Percentiles rank a stretch among this genome's conserved stretches.
Evolutionary conservation across 768 basidiomycete genomes (phyloP).

Genomic region (Boletus patriciae): DNA sequence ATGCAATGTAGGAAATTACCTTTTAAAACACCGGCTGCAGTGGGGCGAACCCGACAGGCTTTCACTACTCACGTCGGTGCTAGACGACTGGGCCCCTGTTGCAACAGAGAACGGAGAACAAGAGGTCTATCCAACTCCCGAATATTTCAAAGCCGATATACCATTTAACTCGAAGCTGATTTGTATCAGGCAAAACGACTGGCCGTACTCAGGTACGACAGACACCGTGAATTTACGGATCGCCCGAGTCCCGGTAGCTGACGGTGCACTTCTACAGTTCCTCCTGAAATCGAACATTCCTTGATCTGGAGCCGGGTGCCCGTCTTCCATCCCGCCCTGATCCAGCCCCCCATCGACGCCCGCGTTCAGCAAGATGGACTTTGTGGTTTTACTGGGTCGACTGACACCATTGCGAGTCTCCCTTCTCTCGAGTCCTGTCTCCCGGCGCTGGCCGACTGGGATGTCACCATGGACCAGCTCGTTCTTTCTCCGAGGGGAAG

Average conservation of each 20-base stretch:
- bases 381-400: conserved; percentile 75
- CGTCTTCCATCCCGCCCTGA: conserved; percentile 60
- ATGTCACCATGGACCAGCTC: conserved; percentile 60
- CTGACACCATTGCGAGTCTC: conserved; percentile 56
- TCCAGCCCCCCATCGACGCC: conserved; percentile 49
- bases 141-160: conserved; percentile 67
- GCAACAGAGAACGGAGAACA: neutral
- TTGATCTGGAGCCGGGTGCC: conserved; percentile 79
- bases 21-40: conserved; percentile 64
- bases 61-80: conserved; percentile 55
- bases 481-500: conserved; percentile 52
- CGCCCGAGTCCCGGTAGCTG: neutral
- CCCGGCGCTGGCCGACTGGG: conserved; percentile 69
- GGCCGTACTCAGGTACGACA: conserved; percentile 78
- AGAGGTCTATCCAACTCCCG: conserved; percentile 29
- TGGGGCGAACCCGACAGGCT: conserved; percentile 73
- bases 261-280: conserved; percentile 43
- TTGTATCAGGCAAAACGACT: conserved; percentile 79
- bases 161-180: conserved; percentile 49
- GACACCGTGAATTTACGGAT: neutral
- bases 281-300: conserved; percentile 68
- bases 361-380: conserved; percentile 75
- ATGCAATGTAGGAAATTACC: conserved; percentile 57
- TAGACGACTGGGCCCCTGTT: conserved; percentile 40
- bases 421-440: conserved; percentile 57